phyloP scores from a whole-genome alignment of 495 filamentous ascomycete species.

The Talaromyces borbonicus region DNA sequence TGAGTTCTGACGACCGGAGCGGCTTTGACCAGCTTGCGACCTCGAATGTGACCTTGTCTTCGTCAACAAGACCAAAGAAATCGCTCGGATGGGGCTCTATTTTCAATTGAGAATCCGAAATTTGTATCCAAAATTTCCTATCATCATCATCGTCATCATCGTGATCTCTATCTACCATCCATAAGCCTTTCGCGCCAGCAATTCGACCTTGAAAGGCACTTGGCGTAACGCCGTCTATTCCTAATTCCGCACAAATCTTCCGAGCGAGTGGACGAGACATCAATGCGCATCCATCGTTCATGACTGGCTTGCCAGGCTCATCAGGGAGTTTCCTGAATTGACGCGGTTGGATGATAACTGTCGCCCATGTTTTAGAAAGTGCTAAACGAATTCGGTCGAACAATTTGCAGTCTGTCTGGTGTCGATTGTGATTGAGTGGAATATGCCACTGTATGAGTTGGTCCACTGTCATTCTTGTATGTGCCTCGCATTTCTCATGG shows the following conservation, averaged over 20 bases:
- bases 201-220: constrained; percentile 75
- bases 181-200: constrained; percentile 79
- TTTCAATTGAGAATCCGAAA: constrained; percentile 72
- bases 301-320: constrained; percentile 33
- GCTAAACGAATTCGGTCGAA: constrained; percentile 40
- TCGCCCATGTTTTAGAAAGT: constrained; percentile 37
- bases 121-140: constrained; percentile 58
- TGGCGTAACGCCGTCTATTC: constrained; percentile 49
- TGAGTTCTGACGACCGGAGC: constrained; percentile 55
- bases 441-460: constrained; percentile 45
- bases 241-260: constrained; percentile 47
- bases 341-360: constrained; percentile 30
- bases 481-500: constrained; percentile 17
- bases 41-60: constrained; percentile 60
- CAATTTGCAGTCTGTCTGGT: constrained; percentile 40
- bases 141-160: constrained; percentile 21
- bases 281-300: constrained; percentile 76
- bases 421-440: constrained; percentile 24
- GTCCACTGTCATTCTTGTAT: constrained; percentile 28
- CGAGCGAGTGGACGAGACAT: constrained; percentile 57
- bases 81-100: constrained; percentile 53
- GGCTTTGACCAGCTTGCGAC: constrained; percentile 53
- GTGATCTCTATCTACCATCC: constrained; percentile 56
- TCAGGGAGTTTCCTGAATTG: constrained; percentile 31
- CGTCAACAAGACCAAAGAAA: constrained; percentile 27